A percentile compares a stretch with the other conserved stretches of the same genome.
These are phyloP conservation scores for Collybiopsis confluens DNA, from an alignment of 768 basidiomycete species.

Conservation along the genomic window DNA sequence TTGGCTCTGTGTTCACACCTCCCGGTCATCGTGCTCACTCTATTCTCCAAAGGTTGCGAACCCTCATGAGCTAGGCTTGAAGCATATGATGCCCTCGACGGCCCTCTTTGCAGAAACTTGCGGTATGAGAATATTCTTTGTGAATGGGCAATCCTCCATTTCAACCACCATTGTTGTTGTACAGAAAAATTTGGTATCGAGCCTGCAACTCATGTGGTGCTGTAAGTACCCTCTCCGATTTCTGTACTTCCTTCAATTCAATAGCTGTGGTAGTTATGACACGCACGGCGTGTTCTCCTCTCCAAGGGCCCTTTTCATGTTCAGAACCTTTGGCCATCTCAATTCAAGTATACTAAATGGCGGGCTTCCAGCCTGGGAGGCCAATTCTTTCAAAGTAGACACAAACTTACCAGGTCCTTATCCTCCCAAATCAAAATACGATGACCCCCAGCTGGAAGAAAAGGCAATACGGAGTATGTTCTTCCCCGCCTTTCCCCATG, in stretches of 20 bases:
- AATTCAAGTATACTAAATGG: slow-evolving; percentile 89
- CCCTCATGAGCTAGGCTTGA: slow-evolving; percentile 71
- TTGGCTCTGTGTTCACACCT: neutral
- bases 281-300: slow-evolving; percentile 87
- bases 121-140: slow-evolving; percentile 43
- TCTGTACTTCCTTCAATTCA: neutral
- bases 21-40: neutral
- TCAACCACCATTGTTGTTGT: too few relatives aligned
- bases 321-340: slow-evolving; percentile 85
- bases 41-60: slow-evolving; percentile 40
- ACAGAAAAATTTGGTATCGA: slow-evolving; percentile 70
- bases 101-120: slow-evolving; percentile 74
- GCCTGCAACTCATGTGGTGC: slow-evolving; percentile 72
- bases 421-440: slow-evolving; percentile 37
- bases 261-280: slow-evolving; percentile 64
- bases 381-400: slow-evolving; percentile 57
- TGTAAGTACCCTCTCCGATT: slow-evolving; percentile 42
- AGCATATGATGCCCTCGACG: slow-evolving; percentile 89
- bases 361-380: slow-evolving; percentile 82
- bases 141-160: slow-evolving; percentile 1
- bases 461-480: slow-evolving; percentile 47
- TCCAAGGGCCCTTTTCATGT: slow-evolving; percentile 92
- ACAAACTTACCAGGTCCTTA: slow-evolving; percentile 22
- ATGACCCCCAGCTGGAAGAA: slow-evolving; percentile 47
- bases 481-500: neutral